phyloP scores from a whole-genome alignment of 1,139 yeast genomes.

The Kurtzmaniella quercitrusa region DNA sequence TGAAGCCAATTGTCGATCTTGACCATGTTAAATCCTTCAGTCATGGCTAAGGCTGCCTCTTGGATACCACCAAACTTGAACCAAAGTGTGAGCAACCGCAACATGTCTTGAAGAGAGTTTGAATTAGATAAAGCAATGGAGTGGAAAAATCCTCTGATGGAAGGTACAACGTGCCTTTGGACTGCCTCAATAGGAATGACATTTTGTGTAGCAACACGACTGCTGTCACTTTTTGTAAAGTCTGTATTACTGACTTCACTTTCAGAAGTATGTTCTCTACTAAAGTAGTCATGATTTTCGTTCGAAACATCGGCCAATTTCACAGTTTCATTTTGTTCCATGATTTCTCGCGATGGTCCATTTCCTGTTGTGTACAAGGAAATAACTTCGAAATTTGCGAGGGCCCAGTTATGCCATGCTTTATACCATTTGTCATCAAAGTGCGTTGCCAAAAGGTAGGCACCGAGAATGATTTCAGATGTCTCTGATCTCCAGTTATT shows the following conservation, averaged over 20 bases:
- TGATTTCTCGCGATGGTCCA: conserved; percentile 22
- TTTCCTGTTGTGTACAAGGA: conserved; percentile 51
- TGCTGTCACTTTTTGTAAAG: conserved; percentile 10
- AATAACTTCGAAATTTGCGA: conserved; percentile 93
- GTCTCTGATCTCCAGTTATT: conserved; percentile 80
- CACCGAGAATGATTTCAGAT: conserved; percentile 77
- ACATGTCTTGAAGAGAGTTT: conserved; percentile 87
- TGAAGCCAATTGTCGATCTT: conserved; percentile 92
- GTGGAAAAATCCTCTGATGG: conserved; percentile 92
- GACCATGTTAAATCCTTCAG: conserved; percentile 87
- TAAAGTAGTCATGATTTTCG: background rate
- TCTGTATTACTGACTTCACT: background rate
- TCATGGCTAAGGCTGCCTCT: conserved; percentile 88
- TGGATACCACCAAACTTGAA: conserved; percentile 91
- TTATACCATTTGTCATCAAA: conserved; percentile 93
- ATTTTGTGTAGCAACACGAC: background rate
- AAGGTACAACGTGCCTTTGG: conserved; percentile 88
- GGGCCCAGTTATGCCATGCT: conserved; percentile 99
- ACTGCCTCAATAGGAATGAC: conserved; percentile 55
- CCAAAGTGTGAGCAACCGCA: conserved; percentile 89
- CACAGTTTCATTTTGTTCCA: conserved; percentile 19
- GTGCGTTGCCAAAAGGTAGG: conserved; percentile 90
- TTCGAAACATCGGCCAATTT: conserved; percentile 4
- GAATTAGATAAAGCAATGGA: conserved; percentile 86
- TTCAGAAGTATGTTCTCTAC: conserved; percentile 1